Evolutionary conservation across 805 yeast genomes (phyloP), one percentile per base, ranked within the genome.

Genomic region (Starmerella bombi): DNA sequence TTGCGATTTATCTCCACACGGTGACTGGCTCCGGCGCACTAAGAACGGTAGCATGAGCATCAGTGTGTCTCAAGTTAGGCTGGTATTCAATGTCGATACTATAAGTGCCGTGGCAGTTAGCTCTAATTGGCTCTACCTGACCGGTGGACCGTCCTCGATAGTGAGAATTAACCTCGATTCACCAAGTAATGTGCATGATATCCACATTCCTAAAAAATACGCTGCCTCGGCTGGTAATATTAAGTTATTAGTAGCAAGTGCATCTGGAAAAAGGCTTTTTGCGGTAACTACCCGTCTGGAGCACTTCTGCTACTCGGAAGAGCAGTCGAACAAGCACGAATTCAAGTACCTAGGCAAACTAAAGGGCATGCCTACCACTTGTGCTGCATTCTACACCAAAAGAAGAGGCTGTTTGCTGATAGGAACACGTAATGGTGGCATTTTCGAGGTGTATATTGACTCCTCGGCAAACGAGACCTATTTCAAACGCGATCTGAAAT

Each of bases 151-250:
- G 7, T 77, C 79, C 1, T 53, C 65, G 14, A 58, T 80, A n/a
- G 71, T 71, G 48, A 59, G 79, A n/a, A 78, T 81, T 25, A 75
- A 79, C 50, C 59, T 80, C 46, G 75, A 73, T 37, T 66, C 66
- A 37, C 91, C 91, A 1, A 73, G 77, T 27, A 64, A 64, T 6
- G 76, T 80, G 4, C 67, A 65, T 32, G 59, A 63, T 30, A 50
- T 61, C 16, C 60, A 56, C 40, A 32, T 58, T 17, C 59, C 62
- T 3, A 20, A 27, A 5, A 48, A 51, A 35, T 53, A 54, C 22
- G 41, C 49, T 17, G 46, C 52, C 25, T 56, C 56, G 5, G 48
- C 52, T 1, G 62, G 56, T 20, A 38, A 53, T 15, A 58, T 65
- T 16, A 55, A 52, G 18, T 50, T 56, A 29, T 57, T 73, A 1